Evolutionary conservation across 805 yeast species (phyloP).

Genomic region (Pichia paraexigua): DNA sequence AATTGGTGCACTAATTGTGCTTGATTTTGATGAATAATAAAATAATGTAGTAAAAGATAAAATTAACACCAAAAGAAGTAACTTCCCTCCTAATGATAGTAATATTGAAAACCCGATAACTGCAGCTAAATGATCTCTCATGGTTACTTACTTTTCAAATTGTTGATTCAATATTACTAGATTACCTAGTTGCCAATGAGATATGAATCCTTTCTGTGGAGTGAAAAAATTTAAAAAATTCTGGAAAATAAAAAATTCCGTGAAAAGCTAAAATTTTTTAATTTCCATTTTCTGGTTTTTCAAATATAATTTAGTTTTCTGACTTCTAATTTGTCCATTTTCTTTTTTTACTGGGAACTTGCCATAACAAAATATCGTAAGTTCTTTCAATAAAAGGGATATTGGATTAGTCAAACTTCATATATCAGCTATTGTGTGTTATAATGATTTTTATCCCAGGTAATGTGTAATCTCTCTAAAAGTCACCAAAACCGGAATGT

Average conservation of each 20-base stretch:
- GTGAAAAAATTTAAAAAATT: background rate
- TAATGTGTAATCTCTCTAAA: no score
- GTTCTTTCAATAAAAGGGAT: no score
- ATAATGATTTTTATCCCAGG: no score
- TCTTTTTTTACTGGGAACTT: background rate
- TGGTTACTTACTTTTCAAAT: background rate
- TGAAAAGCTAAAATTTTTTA: background rate
- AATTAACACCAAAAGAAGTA: background rate
- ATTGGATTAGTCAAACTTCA: no score
- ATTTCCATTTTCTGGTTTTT: background rate
- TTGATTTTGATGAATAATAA: conserved; percentile 1
- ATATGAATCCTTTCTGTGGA: background rate
- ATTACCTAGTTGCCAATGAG: background rate
- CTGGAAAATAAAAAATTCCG: background rate
- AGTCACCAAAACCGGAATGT: no score
- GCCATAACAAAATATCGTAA: background rate
- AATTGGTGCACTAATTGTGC: background rate
- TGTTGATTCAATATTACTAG: background rate
- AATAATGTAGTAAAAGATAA: background rate
- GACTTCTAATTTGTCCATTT: background rate
- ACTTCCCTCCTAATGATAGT: conserved; percentile 4
- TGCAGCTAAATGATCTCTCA: conserved; percentile 2
- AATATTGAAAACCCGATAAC: background rate
- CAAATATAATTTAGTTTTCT: background rate
- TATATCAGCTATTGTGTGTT: no score